Base-by-base conservation (phyloP, 2,329 filamentous ascomycete genomes). In the Sclerotinia minor region DNA sequence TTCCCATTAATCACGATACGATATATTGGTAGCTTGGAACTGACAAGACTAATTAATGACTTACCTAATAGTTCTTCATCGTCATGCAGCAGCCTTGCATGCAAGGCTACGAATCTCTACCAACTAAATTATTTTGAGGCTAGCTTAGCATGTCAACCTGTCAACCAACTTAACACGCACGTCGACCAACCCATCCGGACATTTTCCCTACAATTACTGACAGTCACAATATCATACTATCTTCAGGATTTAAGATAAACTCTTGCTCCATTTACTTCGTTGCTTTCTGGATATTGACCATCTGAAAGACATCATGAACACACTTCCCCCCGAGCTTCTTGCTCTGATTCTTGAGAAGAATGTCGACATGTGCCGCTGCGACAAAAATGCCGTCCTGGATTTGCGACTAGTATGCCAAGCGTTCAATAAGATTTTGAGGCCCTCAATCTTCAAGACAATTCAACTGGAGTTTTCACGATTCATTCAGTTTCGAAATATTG, bases 401-500 rank as follows among this genome's bases (percentile, higher is more conserved):
- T 76, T 84, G 47, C 82, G 84, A 17, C 79, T 82, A 26, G 83
- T 85, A 41, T 85, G 83, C 73, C 80, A 79, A 55, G 75, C 79
- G 19, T 86, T 85, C 69, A 79, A 85, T 72, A 75, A 78, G 32
- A 75, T 81, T 45, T 76, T 85, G 49, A 82, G 80, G 70, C 81
- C 81, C 0, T 79, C 78, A 65, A 78, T 78, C 35, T 82, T 83
- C 69, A 79, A 79, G 41, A 85, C 82, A 1, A 76, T 85, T 17
- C 81, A 81, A 64, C 74, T 86, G 24, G 83, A 85, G 60, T 84
- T 82, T 73, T 81, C 81, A 17, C 80, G 82, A 38, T 79, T 85
- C 68, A 79, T 21, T 6, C 49, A 41, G 9, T 55, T 63, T 5
- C 47, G 41, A 13, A 9, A 64, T 6, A 49, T 68, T 13, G 57